Percentiles rank a stretch among this genome's conserved stretches.
phyloP scores from a whole-genome alignment of 345 rosid genomes.

The Acer saccharum region DNA sequence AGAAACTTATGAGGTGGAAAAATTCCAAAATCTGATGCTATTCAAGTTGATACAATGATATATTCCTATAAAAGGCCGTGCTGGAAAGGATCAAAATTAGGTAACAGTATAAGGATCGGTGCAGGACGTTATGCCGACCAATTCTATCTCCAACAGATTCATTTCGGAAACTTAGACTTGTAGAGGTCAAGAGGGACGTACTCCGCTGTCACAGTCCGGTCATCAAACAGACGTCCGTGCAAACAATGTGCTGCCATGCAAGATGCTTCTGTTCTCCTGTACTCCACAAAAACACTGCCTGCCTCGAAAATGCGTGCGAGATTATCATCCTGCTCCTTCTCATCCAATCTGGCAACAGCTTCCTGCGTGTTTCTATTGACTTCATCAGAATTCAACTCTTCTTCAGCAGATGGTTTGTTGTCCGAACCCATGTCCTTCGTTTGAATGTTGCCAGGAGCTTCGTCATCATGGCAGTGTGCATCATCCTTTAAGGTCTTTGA shows the following conservation, averaged over 20 bases:
- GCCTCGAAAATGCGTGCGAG: conserved; percentile 45
- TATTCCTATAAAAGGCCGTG: not conserved
- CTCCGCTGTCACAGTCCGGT: conserved; percentile 54
- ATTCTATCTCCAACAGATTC: not conserved
- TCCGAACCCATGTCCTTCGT: conserved; percentile 11
- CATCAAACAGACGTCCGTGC: conserved; percentile 69
- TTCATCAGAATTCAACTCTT: conserved; percentile 25
- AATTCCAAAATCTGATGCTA: not conserved
- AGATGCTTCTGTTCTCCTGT: conserved; percentile 69
- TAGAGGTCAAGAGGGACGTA: conserved; percentile 61
- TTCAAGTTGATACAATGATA: not conserved
- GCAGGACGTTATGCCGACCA: not conserved
- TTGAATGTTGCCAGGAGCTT: conserved; percentile 16
- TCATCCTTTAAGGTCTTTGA: conserved; percentile 28
- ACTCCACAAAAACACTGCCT: conserved; percentile 79
- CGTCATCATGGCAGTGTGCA: conserved; percentile 21
- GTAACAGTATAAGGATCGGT: not conserved
- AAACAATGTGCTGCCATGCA: conserved; percentile 70
- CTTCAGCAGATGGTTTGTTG: conserved; percentile 26
- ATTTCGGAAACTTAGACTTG: conserved; percentile 51
- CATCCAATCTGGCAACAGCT: conserved; percentile 14
- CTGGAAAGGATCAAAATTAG: conserved; percentile 5
- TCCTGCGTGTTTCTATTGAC: conserved; percentile 21
- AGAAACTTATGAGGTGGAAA: not conserved
- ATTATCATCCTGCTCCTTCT: conserved; percentile 34